Evolutionary conservation across 2,329 filamentous ascomycete genomes (phyloP).

Genomic region (Aspergillus ibericus): DNA sequence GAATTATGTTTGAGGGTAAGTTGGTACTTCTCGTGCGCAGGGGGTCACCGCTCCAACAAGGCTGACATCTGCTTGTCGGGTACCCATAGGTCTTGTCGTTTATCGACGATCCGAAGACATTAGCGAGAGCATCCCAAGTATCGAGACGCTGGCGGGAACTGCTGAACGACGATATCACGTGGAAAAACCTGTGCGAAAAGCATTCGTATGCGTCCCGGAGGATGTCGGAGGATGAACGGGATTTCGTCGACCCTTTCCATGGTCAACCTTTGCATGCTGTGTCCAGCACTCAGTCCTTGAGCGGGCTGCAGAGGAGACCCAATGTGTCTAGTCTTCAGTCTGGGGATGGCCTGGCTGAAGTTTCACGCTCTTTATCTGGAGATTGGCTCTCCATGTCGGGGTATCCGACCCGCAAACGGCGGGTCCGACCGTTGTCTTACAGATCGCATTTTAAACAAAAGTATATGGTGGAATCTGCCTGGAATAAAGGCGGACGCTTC

Average conservation of each 20-base stretch:
- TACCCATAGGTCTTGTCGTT: conserved; percentile 78
- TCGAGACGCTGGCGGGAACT: conserved; percentile 91
- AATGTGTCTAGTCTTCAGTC: conserved; percentile 33
- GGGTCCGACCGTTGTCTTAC: conserved; percentile 74
- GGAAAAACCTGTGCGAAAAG: conserved; percentile 96
- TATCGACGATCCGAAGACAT: conserved; percentile 92
- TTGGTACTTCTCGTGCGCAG: background rate
- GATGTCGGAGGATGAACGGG: conserved; percentile 48
- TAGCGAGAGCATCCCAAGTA: conserved; percentile 93
- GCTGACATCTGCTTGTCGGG: conserved; percentile 15
- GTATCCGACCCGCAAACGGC: conserved; percentile 45
- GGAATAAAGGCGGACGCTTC: conserved; percentile 86
- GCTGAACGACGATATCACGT: conserved; percentile 93
- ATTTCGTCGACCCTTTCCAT: conserved; percentile 38
- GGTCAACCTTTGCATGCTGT: conserved; percentile 25
- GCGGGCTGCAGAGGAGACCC: conserved; percentile 27
- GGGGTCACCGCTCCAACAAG: background rate
- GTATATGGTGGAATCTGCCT: conserved; percentile 95
- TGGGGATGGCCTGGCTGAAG: conserved; percentile 50
- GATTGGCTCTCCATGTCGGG: conserved; percentile 33
- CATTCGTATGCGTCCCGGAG: conserved; percentile 86
- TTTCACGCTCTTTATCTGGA: conserved; percentile 40
- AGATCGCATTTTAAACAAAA: conserved; percentile 97
- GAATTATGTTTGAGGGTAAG: conserved; percentile 86
- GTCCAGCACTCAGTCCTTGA: conserved; percentile 21